phyloP scores from a whole-genome alignment of 345 rosid genomes.

The Moricandia moricandioides region DNA sequence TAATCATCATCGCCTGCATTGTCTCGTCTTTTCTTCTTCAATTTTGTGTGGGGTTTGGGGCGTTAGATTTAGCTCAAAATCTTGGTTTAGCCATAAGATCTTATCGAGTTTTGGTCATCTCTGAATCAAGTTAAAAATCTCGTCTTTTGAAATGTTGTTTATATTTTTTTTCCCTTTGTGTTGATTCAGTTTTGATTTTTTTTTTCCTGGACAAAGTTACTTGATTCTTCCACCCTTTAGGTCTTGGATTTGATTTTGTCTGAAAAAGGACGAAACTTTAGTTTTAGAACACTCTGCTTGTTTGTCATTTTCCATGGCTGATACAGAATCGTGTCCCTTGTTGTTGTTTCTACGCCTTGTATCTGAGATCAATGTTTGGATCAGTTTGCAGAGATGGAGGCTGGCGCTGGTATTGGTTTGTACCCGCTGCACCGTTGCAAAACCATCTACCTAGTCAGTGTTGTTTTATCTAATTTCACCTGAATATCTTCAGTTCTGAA shows the following conservation, averaged over 20 bases:
- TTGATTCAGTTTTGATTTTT: not conserved
- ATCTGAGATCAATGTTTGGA: not conserved
- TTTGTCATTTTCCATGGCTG: not conserved
- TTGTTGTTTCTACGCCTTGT: not conserved
- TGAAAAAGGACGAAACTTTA: not conserved
- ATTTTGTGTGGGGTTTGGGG: not conserved
- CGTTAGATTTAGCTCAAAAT: constrained; percentile 6
- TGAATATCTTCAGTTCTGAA: constrained; percentile 11
- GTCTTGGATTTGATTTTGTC: not conserved
- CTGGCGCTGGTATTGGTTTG: constrained; percentile 59
- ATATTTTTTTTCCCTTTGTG: not conserved
- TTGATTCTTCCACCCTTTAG: not conserved
- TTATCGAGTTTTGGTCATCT: constrained; percentile 1
- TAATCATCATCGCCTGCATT: constrained; percentile 17
- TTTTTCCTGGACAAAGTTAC: not conserved
- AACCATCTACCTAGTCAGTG: constrained; percentile 82
- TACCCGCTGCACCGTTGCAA: constrained; percentile 96
- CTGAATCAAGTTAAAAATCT: not conserved
- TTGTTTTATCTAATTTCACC: constrained; percentile 26
- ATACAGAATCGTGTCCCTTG: not conserved
- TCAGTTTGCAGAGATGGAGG: constrained; percentile 71
- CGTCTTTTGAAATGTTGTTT: not conserved
- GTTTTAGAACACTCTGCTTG: not conserved
- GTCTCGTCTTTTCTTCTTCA: not conserved
- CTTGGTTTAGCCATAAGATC: constrained; percentile 12